Evolutionary conservation across 176 grass and related monocot species (phyloP), one percentile per base, ranked within the genome.

Genomic region (Ananas comosus): DNA sequence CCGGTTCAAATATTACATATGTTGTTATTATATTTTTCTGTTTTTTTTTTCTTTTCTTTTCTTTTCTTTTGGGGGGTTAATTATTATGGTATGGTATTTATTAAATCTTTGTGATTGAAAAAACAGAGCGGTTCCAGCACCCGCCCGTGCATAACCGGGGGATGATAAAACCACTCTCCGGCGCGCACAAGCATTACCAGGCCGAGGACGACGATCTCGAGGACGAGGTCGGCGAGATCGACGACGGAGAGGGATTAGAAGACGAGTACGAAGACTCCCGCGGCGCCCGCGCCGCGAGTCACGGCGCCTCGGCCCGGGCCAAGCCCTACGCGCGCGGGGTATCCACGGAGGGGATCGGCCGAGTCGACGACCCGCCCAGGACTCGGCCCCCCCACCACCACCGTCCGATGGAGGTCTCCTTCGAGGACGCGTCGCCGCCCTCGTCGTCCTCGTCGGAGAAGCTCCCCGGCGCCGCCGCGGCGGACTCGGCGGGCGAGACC

Each of bases 361-460:
- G 77, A 3, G 49, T 67, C 11, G 75, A n/a, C 11, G 75, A 82
- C 51, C 51, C 86, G 17, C 24, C 70, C 1, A 72, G 73, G 51
- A 51, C 67, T 9, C 85, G 82, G n/a, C 69, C 71, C 27, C 70
- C 74, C 27, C 84, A 70, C 79, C 86, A 81, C 61, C 72, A 80
- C 72, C 84, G 80, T 12, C 80, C 85, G 25, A 84, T 90, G 28
- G 90, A 94, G 87, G 80, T 99, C 12, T 85, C 86, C 42, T 64
- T 86, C 18, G 90, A 99, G 58, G 90, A 94, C 54, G 80, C 72
- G 22, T 99, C 95, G 2, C 89, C 94, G 52, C 95, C 90, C 10
- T 90, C 89, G 9, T 88, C 86, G 4, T 88, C 86, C 9, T 88
- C 86, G 56, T 93, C 90, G 7, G 90, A 93, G 70, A 91, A 91